phyloP scores from a whole-genome alignment of 2,329 filamentous ascomycete species.

The Colletotrichum endophyticum region DNA sequence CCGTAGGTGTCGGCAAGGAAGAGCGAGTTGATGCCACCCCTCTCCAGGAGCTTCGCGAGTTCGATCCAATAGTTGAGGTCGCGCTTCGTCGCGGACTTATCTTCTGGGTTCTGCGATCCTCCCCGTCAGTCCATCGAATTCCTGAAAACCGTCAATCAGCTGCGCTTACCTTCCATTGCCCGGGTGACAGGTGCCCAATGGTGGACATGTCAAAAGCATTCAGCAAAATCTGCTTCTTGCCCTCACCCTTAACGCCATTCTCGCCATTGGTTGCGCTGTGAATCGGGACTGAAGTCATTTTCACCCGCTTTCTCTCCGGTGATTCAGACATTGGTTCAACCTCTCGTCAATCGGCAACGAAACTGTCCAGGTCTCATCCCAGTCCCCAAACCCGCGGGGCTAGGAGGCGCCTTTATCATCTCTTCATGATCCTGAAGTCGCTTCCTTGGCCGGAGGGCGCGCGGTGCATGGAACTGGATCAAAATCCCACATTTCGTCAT shows the following conservation, averaged over 20 bases:
- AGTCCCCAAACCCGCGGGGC: neutral
- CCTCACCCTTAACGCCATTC: neutral
- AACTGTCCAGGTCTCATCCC: neutral
- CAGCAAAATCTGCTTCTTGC: slow-evolving; percentile 50
- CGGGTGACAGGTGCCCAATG: slow-evolving; percentile 67
- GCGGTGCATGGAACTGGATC: neutral
- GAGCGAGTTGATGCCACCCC: slow-evolving; percentile 66
- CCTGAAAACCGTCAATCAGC: neutral
- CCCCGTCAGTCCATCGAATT: neutral
- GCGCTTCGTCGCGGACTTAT: slow-evolving; percentile 65
- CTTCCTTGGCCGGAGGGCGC: neutral
- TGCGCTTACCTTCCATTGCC: slow-evolving; percentile 68
- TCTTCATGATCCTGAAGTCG: neutral
- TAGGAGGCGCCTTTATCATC: neutral
- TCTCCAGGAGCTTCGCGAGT: slow-evolving; percentile 65
- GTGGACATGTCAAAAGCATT: slow-evolving; percentile 68
- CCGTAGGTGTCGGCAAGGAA: slow-evolving; percentile 72
- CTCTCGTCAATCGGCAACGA: neutral
- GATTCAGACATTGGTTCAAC: neutral
- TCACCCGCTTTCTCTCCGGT: neutral
- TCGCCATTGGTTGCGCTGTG: neutral
- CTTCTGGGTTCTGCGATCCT: slow-evolving; percentile 56
- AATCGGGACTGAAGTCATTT: slow-evolving; percentile 9
- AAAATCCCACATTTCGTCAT: slow-evolving; percentile 10
- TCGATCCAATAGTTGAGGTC: slow-evolving; percentile 68